Conservation (phyloP, 306 rosid species). For the Crotalaria pallida region DNA sequence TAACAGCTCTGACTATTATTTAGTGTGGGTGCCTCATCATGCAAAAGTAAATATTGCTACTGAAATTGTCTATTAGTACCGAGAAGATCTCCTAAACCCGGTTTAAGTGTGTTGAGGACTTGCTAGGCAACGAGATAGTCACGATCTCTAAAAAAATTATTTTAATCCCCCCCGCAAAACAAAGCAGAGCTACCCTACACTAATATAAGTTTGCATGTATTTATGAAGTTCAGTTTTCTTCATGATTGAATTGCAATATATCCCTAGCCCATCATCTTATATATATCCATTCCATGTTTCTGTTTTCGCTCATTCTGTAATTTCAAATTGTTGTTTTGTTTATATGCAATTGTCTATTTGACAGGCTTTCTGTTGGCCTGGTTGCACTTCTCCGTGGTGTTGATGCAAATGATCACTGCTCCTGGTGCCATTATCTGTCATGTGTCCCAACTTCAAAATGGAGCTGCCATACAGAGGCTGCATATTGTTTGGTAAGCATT, state of each 20-base stretch:
- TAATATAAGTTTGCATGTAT: not conserved
- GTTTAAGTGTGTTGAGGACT: not conserved
- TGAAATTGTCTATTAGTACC: not conserved
- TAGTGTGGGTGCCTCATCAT: not conserved
- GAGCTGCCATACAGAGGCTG: slow-evolving; percentile 78
- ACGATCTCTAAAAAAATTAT: not conserved
- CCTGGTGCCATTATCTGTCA: slow-evolving; percentile 96
- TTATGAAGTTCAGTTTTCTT: not conserved
- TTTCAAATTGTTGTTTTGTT: not conserved
- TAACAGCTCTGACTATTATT: not conserved
- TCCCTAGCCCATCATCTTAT: not conserved
- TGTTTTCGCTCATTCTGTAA: not conserved
- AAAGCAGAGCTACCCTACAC: not conserved
- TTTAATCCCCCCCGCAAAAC: not conserved
- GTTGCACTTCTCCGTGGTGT: slow-evolving; percentile 64
- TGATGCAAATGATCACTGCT: slow-evolving; percentile 86
- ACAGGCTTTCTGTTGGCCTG: slow-evolving; percentile 74
- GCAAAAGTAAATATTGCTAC: not conserved
- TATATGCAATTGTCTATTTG: slow-evolving; percentile 9
- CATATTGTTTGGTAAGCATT: slow-evolving; percentile 61
- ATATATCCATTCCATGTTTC: slow-evolving; percentile 1
- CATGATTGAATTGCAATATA: not conserved
- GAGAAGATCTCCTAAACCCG: not conserved
- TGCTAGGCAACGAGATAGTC: not conserved
- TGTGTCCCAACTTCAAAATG: slow-evolving; percentile 96